Evolutionary conservation across 495 filamentous ascomycete species (phyloP), one percentile per base, ranked within the genome.

Genomic region (Hypoxylon fragiforme): DNA sequence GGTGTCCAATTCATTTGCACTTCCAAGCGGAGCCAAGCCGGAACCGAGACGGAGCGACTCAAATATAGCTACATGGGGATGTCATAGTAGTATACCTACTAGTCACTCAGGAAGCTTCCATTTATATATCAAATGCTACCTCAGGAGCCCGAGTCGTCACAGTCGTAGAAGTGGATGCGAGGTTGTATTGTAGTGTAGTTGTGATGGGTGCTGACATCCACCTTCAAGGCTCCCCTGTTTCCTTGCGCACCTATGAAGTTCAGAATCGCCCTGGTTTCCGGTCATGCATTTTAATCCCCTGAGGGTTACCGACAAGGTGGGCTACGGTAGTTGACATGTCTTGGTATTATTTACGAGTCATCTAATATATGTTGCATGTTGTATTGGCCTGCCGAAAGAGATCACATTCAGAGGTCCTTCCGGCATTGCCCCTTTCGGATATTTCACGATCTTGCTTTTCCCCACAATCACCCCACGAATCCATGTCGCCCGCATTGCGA

Each of bases 371-470:
- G 50, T 55, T 50, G 39, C 50, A 35, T 9, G 50, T 55, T 50
- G 39, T 44, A 60, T 55, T 22, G 47, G 49, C 47, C 48, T 62
- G 43, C 52, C 58, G 22, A 53, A 56, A 42, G n/a, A 13, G 58
- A 52, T 19, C 9, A 9, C 21, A 47, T 48, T 44, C 18, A 37
- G 12, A 35, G 46, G 13, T 63, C 59, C 45, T 60, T 67, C 64
- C 64, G 64, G 47, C 24, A 57, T 60, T 67, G 37, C 61, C 61
- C 7, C 21, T 67, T 67, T 62, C 37, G 64, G 53, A 53, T 41
- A 18, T 13, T 12, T 50, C 34, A 35, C 41, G 40, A 42, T 44
- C 49, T 21, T 32, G n/a, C 35, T 53, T 35, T 54, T 50, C 54
- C 18, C 50, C 41, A 51, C 43, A 57, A 38, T 3, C 21, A 49